phyloP scores from a whole-genome alignment of 805 yeast species.

The Pichia nanzhaoensis region DNA sequence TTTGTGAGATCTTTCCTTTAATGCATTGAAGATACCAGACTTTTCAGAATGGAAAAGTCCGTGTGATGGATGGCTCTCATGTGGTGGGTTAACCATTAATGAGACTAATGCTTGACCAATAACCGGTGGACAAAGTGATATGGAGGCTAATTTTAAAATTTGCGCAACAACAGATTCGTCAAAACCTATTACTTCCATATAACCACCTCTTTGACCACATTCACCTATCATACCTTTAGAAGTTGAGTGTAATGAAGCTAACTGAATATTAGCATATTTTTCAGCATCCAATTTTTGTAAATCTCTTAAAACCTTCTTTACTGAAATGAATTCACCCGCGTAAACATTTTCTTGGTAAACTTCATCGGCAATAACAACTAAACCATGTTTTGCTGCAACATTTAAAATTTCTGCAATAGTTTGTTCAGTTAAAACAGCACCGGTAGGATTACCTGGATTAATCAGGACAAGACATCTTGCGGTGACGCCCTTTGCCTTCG shows the following conservation, averaged over 20 bases:
- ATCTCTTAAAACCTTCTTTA: slow-evolving; percentile 69
- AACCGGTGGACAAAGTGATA: slow-evolving; percentile 89
- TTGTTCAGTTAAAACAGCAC: slow-evolving; percentile 62
- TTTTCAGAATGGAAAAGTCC: slow-evolving; percentile 61
- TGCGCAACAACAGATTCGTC: slow-evolving; percentile 59
- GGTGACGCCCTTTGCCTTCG: slow-evolving; percentile 44
- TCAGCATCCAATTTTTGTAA: slow-evolving; percentile 47
- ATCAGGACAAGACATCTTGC: slow-evolving; percentile 84
- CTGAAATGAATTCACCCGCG: slow-evolving; percentile 73
- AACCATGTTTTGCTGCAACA: slow-evolving; percentile 77
- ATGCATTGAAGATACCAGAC: slow-evolving; percentile 49
- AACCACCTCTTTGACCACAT: slow-evolving; percentile 99
- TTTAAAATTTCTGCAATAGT: slow-evolving; percentile 66
- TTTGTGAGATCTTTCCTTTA: slow-evolving; percentile 54
- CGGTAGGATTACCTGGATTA: slow-evolving; percentile 99
- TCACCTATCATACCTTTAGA: slow-evolving; percentile 98
- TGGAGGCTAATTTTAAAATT: slow-evolving; percentile 80
- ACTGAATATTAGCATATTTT: slow-evolving; percentile 62
- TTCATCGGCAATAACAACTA: slow-evolving; percentile 92
- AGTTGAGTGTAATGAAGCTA: slow-evolving; percentile 94
- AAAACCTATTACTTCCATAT: slow-evolving; percentile 89
- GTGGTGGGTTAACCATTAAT: slow-evolving; percentile 90
- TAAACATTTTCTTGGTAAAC: slow-evolving; percentile 94
- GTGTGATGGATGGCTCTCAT: slow-evolving; percentile 66
- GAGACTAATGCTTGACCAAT: slow-evolving; percentile 92